These are phyloP conservation scores for Aspergillus sp. DNA, from an alignment of 2,329 filamentous ascomycete species.

Conservation along the genomic window DNA sequence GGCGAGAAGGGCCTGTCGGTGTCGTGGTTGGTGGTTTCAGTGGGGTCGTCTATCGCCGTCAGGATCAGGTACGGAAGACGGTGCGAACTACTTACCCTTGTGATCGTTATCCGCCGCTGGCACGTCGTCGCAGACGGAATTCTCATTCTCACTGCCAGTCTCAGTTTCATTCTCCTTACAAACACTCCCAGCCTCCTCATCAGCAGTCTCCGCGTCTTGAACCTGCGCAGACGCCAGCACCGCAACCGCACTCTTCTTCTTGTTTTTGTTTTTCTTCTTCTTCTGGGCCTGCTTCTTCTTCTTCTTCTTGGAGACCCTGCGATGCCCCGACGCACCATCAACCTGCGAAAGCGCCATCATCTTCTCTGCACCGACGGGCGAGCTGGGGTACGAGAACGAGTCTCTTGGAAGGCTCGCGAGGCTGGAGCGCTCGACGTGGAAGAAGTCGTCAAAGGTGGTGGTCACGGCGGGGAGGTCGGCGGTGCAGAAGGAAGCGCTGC, in stretches of 20 bases:
- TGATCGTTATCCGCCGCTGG: too few species aligned
- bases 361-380: background rate
- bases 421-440: conserved; percentile 8
- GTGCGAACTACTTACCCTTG: background rate
- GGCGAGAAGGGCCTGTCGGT: background rate
- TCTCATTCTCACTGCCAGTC: background rate
- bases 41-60: background rate
- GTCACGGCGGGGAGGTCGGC: conserved; percentile 12
- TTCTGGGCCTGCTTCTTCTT: conserved; percentile 9
- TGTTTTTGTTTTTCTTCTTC: conserved; percentile 1
- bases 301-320: conserved; percentile 8
- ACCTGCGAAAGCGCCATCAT: conserved; percentile 8
- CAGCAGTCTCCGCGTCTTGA: background rate
- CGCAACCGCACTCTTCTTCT: background rate
- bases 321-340: conserved; percentile 7
- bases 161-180: background rate
- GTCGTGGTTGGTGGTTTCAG: background rate
- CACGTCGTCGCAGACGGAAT: background rate
- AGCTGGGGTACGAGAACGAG: background rate
- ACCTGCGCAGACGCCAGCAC: background rate
- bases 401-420: background rate
- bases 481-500: conserved; percentile 17
- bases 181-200: background rate
- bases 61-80: background rate
- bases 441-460: conserved; percentile 10